A percentile compares a stretch with the other conserved stretches of the same genome.
Evolutionary conservation across 805 yeast species (phyloP).

Genomic region (Candida sakaeoensis): DNA sequence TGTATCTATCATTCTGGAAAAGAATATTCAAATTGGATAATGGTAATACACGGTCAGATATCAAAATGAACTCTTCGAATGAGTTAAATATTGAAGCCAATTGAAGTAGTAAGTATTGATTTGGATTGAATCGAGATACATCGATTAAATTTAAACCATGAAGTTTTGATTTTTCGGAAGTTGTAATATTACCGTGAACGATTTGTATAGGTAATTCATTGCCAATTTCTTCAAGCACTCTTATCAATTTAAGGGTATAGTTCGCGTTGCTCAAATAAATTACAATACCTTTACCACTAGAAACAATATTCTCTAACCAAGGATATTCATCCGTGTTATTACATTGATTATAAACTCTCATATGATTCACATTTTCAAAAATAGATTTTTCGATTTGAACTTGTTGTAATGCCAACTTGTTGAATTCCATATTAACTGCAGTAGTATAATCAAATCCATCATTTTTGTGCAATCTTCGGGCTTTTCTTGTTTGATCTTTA

Average conservation of each 20-base stretch:
- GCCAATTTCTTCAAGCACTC: slow-evolving; percentile 22
- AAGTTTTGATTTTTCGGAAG: background rate
- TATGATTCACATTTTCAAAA: slow-evolving; percentile 17
- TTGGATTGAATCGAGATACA: slow-evolving; percentile 7
- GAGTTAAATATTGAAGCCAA: slow-evolving; percentile 29
- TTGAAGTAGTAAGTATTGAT: slow-evolving; percentile 15
- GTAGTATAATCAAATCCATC: slow-evolving; percentile 1
- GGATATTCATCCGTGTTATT: background rate
- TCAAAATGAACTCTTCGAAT: slow-evolving; percentile 26
- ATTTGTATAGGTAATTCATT: slow-evolving; percentile 30
- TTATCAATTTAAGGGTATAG: slow-evolving; percentile 13
- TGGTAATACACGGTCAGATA: slow-evolving; percentile 27
- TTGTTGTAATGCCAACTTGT: slow-evolving; percentile 4
- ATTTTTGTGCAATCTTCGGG: slow-evolving; percentile 12
- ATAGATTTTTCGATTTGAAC: slow-evolving; percentile 16
- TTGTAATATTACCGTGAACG: slow-evolving; percentile 2
- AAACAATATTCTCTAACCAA: slow-evolving; percentile 21
- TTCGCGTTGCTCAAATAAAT: slow-evolving; percentile 22
- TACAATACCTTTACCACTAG: slow-evolving; percentile 30
- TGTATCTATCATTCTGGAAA: slow-evolving; percentile 18
- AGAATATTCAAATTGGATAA: slow-evolving; percentile 16
- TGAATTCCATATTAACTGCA: background rate
- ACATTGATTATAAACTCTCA: slow-evolving; percentile 16
- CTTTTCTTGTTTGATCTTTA: slow-evolving; percentile 15
- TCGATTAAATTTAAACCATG: slow-evolving; percentile 8